phyloP scores from a whole-genome alignment of 2,329 filamentous ascomycete genomes.

The Arthrobotrys entomopaga region DNA sequence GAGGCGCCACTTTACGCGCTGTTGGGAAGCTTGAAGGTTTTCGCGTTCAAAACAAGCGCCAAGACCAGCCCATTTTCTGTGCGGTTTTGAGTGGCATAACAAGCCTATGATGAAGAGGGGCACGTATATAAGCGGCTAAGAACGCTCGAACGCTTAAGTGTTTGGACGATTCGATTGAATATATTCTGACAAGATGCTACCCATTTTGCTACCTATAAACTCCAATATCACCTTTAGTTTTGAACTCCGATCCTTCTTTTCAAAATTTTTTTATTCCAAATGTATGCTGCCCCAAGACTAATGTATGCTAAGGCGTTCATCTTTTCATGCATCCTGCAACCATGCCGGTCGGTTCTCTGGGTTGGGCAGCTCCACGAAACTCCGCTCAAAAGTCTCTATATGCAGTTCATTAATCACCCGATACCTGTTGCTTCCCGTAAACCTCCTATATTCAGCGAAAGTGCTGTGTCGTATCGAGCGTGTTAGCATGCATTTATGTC shows the following conservation, averaged over 20 bases:
- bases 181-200: too few species aligned
- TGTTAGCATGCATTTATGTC: background rate
- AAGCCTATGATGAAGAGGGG: background rate
- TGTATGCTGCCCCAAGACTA: background rate
- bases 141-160: background rate
- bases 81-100: background rate
- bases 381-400: constrained; percentile 47
- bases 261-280: background rate
- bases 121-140: background rate
- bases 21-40: constrained; percentile 19
- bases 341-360: constrained; percentile 24
- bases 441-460: constrained; percentile 50
- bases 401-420: constrained; percentile 50
- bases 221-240: constrained; percentile 32
- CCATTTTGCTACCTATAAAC: constrained; percentile 14
- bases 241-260: constrained; percentile 26
- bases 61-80: constrained; percentile 19
- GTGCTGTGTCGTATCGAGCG: constrained; percentile 16
- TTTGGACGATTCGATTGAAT: background rate
- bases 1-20: constrained; percentile 45
- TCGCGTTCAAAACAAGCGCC: constrained; percentile 54
- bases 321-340: constrained; percentile 32
- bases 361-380: constrained; percentile 33
- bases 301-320: background rate
- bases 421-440: constrained; percentile 40